phyloP scores from a whole-genome alignment of 1,284 basidiomycete genomes.

The Cystobasidium sp. region DNA sequence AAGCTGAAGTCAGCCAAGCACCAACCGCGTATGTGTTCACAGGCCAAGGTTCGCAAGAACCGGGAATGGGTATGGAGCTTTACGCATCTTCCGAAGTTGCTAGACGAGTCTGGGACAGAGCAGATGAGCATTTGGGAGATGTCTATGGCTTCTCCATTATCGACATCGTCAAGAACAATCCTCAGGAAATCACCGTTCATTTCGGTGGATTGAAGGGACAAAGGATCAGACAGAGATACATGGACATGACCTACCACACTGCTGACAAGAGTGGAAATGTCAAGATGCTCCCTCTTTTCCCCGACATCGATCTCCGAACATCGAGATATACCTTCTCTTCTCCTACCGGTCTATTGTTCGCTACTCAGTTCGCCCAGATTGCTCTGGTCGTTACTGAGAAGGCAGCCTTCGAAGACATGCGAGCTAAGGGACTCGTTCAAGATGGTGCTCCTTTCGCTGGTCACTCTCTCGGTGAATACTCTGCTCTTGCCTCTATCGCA shows the following conservation, averaged over 20 bases:
- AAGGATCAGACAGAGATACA: conserved; percentile 95
- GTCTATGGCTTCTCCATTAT: conserved; percentile 98
- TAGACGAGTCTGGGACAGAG: conserved; percentile 94
- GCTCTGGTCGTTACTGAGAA: conserved; percentile 92
- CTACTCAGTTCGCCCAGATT: conserved; percentile 98
- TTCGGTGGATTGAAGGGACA: conserved; percentile 99
- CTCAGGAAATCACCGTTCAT: conserved; percentile 86
- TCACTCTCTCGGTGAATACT: conserved; percentile 98
- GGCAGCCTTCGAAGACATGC: conserved; percentile 97
- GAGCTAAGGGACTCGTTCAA: conserved; percentile 91
- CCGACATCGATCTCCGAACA: conserved; percentile 78
- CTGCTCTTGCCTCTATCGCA: conserved; percentile 93
- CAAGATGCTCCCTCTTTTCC: conserved; percentile 90
- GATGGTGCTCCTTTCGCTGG: conserved; percentile 91
- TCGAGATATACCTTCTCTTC: conserved; percentile 97
- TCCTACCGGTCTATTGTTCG: conserved; percentile 90
- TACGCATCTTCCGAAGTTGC: conserved; percentile 92
- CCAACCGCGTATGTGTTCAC: conserved; percentile 97
- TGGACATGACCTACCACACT: conserved; percentile 98
- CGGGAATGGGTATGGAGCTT: conserved; percentile 99
- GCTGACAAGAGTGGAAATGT: conserved; percentile 91
- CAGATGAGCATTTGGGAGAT: conserved; percentile 87
- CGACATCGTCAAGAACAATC: conserved; percentile 76
- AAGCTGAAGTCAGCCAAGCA: conserved; percentile 89
- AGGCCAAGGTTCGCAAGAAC: conserved; percentile 97